Conservation (phyloP, 225 moss, liverwort and hornwort genomes). For the Climacium dendroides region DNA sequence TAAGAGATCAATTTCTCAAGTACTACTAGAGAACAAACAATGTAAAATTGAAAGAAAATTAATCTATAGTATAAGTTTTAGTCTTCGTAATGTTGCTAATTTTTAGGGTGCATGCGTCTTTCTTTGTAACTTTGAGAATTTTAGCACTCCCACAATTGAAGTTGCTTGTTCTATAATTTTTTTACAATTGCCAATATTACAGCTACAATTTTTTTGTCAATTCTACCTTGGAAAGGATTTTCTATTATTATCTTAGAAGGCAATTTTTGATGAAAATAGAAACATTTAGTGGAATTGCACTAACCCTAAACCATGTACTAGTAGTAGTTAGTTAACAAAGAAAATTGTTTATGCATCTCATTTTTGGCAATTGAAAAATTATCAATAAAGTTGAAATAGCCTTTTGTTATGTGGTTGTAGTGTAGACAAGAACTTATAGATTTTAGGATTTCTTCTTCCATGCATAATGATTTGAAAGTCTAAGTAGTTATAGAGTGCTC, state of each 20-base stretch:
- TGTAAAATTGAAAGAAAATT: too few species aligned
- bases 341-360: background rate
- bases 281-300: background rate
- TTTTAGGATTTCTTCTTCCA: fast-evolving
- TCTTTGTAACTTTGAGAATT: too few species aligned
- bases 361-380: background rate
- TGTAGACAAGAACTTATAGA: background rate
- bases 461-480: background rate
- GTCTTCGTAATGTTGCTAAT: background rate
- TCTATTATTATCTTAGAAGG: too few species aligned
- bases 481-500: fast-evolving
- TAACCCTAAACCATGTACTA: background rate
- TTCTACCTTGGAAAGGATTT: too few species aligned
- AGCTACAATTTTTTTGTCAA: background rate
- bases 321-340: background rate
- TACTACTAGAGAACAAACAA: too few species aligned
- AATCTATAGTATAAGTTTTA: fast-evolving
- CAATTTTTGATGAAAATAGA: background rate
- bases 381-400: background rate
- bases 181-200: background rate
- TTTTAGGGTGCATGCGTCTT: background rate
- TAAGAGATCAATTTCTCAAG: too few species aligned
- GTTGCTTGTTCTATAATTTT: background rate
- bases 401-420: background rate
- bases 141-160: fast-evolving